Evolutionary conservation across 2,329 filamentous ascomycete genomes (phyloP).

Genomic region (Aspergillus terreus): DNA sequence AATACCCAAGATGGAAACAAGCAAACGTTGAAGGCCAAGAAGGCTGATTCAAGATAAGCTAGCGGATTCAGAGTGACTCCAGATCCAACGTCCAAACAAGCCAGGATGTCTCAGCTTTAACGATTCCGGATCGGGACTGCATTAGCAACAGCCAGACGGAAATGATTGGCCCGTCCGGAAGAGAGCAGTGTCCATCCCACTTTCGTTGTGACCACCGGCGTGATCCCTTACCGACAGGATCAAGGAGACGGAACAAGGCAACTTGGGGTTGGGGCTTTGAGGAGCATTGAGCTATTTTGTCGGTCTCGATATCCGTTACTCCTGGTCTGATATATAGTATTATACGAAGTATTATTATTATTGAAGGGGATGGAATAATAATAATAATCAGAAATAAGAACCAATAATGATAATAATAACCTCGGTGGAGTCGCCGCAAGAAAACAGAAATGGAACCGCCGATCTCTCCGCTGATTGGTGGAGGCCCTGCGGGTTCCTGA

Average conservation of each 20-base stretch:
- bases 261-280: background rate
- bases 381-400: too few species aligned
- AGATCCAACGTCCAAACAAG: background rate
- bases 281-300: too few species aligned
- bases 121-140: background rate
- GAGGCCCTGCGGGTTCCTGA: conserved; percentile 22
- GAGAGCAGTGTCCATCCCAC: background rate
- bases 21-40: too few species aligned
- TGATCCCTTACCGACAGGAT: background rate
- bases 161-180: background rate
- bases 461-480: conserved; percentile 14
- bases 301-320: too few species aligned
- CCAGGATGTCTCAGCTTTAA: background rate
- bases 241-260: too few species aligned
- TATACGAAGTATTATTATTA: too few species aligned
- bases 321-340: too few species aligned
- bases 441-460: conserved; percentile 2
- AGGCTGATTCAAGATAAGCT: too few species aligned
- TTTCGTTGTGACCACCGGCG: background rate
- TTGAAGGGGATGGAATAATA: background rate
- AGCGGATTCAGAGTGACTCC: too few species aligned
- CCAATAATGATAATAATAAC: background rate
- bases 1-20: too few species aligned
- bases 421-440: background rate
- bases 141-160: background rate